phyloP scores from a whole-genome alignment of 495 filamentous ascomycete species.

The Aspergillus asperescens region DNA sequence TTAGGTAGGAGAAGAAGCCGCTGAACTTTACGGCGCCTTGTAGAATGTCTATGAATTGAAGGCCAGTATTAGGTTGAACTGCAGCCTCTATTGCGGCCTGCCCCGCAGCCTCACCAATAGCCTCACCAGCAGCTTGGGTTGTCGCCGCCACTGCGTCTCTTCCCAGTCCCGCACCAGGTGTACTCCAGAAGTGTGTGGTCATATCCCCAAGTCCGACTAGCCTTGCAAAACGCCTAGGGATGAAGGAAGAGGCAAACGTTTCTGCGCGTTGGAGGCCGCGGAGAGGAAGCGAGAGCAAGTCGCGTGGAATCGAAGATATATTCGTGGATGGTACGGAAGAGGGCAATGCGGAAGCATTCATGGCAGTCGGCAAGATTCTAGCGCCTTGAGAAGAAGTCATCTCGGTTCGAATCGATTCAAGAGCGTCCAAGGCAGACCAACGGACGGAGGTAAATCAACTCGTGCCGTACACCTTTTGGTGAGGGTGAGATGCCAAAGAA shows the following conservation, averaged over 20 bases:
- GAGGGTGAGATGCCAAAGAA: not conserved
- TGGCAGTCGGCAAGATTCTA: not conserved
- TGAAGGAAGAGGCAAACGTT: constrained; percentile 32
- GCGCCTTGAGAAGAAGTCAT: constrained; percentile 16
- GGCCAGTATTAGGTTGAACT: constrained; percentile 24
- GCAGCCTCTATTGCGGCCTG: constrained; percentile 28
- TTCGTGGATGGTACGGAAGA: constrained; percentile 16
- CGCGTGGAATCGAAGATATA: constrained; percentile 32
- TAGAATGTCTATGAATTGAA: constrained; percentile 35
- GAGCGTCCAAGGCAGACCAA: not conserved
- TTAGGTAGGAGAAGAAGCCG: constrained; percentile 85
- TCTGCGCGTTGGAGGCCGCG: constrained; percentile 37
- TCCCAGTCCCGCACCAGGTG: constrained; percentile 20
- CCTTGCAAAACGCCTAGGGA: constrained; percentile 35
- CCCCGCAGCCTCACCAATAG: constrained; percentile 24
- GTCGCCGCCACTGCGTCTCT: constrained; percentile 25
- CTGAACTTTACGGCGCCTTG: constrained; percentile 57
- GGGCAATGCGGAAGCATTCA: constrained; percentile 8
- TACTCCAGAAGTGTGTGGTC: constrained; percentile 24
- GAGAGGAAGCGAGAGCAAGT: constrained; percentile 32
- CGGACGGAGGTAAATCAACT: not conserved
- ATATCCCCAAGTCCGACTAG: constrained; percentile 28
- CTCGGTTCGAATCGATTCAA: not conserved
- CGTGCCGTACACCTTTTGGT: not conserved
- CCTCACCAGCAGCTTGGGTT: constrained; percentile 28